These are phyloP conservation scores for Malassezia pachydermatis DNA, from an alignment of 1,284 basidiomycete genomes.

Conservation along the genomic window DNA sequence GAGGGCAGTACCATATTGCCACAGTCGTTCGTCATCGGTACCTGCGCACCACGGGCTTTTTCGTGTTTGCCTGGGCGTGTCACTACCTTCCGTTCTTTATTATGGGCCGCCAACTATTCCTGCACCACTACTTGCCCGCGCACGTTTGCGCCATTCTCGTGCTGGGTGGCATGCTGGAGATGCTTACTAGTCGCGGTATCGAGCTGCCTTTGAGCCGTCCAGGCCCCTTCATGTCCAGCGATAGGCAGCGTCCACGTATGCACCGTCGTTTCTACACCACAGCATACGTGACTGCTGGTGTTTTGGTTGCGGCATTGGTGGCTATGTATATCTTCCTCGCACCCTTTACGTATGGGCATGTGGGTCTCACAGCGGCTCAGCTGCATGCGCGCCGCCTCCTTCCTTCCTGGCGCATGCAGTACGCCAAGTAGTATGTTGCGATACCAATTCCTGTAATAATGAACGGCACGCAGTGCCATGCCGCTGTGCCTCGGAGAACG, in stretches of 20 bases:
- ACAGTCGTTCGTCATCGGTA: slow-evolving; percentile 74
- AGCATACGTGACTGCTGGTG: slow-evolving; percentile 11
- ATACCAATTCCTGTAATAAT: neutral
- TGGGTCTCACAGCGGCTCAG: slow-evolving; percentile 22
- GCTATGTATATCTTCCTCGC: slow-evolving; percentile 29
- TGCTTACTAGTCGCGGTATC: slow-evolving; percentile 60
- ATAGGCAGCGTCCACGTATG: slow-evolving; percentile 19
- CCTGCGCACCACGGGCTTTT: slow-evolving; percentile 91
- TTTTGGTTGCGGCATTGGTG: slow-evolving; percentile 16
- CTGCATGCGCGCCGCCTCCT: slow-evolving; percentile 25
- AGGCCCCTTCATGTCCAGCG: slow-evolving; percentile 50
- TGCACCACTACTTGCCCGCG: slow-evolving; percentile 89
- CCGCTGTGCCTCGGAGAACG: slow-evolving; percentile 14
- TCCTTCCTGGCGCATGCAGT: slow-evolving; percentile 28
- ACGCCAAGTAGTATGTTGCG: neutral
- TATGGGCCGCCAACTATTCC: slow-evolving; percentile 80
- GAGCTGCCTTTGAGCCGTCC: slow-evolving; percentile 75
- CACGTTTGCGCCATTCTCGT: slow-evolving; percentile 75
- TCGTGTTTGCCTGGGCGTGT: slow-evolving; percentile 82
- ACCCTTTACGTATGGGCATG: slow-evolving; percentile 40
- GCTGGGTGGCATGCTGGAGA: slow-evolving; percentile 82
- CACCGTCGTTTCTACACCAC: slow-evolving; percentile 14
- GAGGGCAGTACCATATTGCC: slow-evolving; percentile 68
- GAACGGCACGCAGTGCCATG: slow-evolving; percentile 5
- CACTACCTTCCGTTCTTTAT: slow-evolving; percentile 98